Conservation (phyloP, 805 yeast species). For the Sungouiozyma intestinalis region DNA sequence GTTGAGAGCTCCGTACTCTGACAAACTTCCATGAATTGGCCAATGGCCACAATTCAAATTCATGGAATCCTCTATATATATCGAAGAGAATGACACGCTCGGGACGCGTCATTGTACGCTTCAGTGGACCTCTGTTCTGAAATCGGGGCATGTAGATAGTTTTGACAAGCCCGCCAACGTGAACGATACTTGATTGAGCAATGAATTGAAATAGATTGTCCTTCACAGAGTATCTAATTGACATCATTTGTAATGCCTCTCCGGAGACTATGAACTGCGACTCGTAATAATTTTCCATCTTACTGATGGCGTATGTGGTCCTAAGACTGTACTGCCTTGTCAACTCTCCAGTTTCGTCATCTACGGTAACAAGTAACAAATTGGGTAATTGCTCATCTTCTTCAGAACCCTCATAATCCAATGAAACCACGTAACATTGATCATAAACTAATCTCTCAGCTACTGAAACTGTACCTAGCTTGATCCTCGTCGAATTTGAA, state of each 20-base stretch:
- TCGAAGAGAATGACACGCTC: constrained; percentile 4
- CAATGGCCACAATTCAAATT: neutral
- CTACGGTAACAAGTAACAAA: constrained; percentile 28
- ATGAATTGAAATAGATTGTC: constrained; percentile 26
- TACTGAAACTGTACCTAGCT: constrained; percentile 11
- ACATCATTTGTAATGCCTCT: constrained; percentile 21
- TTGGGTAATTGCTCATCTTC: constrained; percentile 21
- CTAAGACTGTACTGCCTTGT: constrained; percentile 21
- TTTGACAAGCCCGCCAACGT: constrained; percentile 10
- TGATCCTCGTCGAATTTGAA: neutral
- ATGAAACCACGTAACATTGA: constrained; percentile 30
- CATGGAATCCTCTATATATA: constrained; percentile 12
- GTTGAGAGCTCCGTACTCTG: neutral
- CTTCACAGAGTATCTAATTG: constrained; percentile 27
- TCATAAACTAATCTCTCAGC: constrained; percentile 29
- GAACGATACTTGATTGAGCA: constrained; percentile 15
- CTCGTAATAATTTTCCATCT: constrained; percentile 21
- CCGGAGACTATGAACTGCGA: constrained; percentile 28
- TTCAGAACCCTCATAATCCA: constrained; percentile 26
- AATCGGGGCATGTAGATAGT: neutral
- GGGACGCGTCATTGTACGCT: neutral
- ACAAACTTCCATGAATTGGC: neutral
- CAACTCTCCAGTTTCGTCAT: constrained; percentile 25
- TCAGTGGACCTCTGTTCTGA: neutral
- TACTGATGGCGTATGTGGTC: constrained; percentile 10